Conservation (phyloP, 2,329 filamentous ascomycete species). For the Calonectria multiphialidica region DNA sequence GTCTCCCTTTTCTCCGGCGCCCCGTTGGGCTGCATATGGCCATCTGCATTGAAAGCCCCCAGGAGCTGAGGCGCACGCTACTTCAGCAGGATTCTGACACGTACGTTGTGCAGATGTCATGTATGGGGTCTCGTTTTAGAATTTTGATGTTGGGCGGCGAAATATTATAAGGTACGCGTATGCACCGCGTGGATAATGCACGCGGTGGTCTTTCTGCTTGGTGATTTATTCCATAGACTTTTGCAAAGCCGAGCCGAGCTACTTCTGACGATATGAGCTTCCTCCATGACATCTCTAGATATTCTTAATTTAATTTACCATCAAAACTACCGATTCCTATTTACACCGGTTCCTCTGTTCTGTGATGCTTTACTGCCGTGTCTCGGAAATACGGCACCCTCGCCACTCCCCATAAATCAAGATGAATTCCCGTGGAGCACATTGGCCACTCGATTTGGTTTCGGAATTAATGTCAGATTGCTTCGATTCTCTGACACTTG, state of each 20-base stretch:
- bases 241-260: no score
- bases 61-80: background rate
- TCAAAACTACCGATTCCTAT: no score
- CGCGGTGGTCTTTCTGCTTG: no score
- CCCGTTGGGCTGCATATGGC: background rate
- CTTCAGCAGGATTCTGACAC: background rate
- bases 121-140: background rate
- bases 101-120: background rate
- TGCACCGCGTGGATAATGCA: no score
- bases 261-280: no score
- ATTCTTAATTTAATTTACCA: no score
- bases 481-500: background rate
- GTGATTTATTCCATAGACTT: no score
- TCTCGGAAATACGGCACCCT: no score
- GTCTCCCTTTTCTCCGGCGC: background rate
- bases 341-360: no score
- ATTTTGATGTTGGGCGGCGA: background rate
- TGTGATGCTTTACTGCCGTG: no score
- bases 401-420: background rate
- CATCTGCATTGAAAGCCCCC: background rate
- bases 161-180: no score
- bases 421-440: background rate
- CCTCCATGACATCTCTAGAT: no score
- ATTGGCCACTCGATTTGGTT: background rate
- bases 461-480: background rate